Conservation (phyloP, 2,329 filamentous ascomycete genomes). For the Colletotrichum eremochloae region DNA sequence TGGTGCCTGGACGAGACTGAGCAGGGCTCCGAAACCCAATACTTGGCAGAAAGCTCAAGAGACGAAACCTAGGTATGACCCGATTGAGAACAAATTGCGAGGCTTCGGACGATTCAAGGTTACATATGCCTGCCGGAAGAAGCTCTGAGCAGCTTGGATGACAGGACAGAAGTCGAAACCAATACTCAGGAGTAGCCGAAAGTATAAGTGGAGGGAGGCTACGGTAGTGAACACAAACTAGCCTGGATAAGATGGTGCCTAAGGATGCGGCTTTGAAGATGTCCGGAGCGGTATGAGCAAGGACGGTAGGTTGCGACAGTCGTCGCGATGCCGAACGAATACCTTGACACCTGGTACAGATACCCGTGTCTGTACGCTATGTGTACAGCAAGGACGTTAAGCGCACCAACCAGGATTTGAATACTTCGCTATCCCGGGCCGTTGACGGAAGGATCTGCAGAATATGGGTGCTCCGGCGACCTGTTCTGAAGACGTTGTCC, state of each 20-base stretch:
- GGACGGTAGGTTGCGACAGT: constrained; percentile 5
- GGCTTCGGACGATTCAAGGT: constrained; percentile 33
- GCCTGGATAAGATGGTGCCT: constrained; percentile 3
- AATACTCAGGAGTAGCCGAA: constrained; percentile 12
- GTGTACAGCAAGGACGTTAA: background rate
- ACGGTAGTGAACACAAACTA: background rate
- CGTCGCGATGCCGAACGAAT: constrained; percentile 7
- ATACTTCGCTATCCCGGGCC: background rate
- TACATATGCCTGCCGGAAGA: constrained; percentile 25
- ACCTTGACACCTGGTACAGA: background rate
- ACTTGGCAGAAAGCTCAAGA: constrained; percentile 11
- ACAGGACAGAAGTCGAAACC: constrained; percentile 16
- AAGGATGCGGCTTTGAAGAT: background rate
- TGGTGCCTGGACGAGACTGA: constrained; percentile 21
- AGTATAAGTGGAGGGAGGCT: background rate
- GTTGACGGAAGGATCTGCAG: constrained; percentile 23
- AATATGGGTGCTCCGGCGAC: constrained; percentile 27
- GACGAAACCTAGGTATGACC: constrained; percentile 7
- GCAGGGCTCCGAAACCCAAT: constrained; percentile 23
- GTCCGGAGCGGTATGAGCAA: background rate
- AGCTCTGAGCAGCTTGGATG: constrained; percentile 22
- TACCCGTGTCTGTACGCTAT: background rate
- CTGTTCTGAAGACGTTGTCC: constrained; percentile 8
- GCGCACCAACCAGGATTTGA: constrained; percentile 18
- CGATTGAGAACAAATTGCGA: background rate